Evolutionary conservation across 345 rosid genomes (phyloP), one percentile per base, ranked within the genome.

Genomic region (Salix purpurea): DNA sequence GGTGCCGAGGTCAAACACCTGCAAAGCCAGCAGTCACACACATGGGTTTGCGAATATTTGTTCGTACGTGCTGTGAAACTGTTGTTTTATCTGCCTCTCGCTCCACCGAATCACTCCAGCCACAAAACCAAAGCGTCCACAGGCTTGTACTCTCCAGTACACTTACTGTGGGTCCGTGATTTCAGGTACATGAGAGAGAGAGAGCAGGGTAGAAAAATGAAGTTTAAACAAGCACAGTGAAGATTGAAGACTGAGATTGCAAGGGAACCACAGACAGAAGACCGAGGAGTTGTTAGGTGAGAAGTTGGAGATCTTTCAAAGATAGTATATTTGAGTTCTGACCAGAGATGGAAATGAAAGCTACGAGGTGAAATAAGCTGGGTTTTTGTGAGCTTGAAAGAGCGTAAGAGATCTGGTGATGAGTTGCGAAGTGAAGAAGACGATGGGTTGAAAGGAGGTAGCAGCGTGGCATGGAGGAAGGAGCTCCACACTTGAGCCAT

Each of bases 71-170:
- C 80, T 8, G 34, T 60, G 52, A 16, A 32, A 72, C 18, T 70
- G 67, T 16, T 72, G 67, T 74, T 67, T 12, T 34, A 15, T 62
- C 54, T 23, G 58, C n/a, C 39, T 72, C 30, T 36, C 65, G 66
- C 64, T n/a, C 54, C 77, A 52, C 67, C 74, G 87, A 81, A 74
- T 87, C 88, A 56, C 80, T 42, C 74, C 85, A 72, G 70, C 65
- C 61, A 84, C 36, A 66, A 74, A 71, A 74, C 72, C 83, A 84
- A 86, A 83, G 44, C 44, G 32, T 71, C 73, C 76, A 50, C 62
- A 37, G 68, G 36, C 44, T 61, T 78, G 83, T 84, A 78, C 87
- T 42, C 80, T 80, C 65, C 69, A 67, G 84, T 85, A 74, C 86
- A 6, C 61, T 5, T 48, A 36, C 15, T 37, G 48, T 40, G 71